phyloP scores from a whole-genome alignment of 1,284 basidiomycete species.

The Boletus mariae region DNA sequence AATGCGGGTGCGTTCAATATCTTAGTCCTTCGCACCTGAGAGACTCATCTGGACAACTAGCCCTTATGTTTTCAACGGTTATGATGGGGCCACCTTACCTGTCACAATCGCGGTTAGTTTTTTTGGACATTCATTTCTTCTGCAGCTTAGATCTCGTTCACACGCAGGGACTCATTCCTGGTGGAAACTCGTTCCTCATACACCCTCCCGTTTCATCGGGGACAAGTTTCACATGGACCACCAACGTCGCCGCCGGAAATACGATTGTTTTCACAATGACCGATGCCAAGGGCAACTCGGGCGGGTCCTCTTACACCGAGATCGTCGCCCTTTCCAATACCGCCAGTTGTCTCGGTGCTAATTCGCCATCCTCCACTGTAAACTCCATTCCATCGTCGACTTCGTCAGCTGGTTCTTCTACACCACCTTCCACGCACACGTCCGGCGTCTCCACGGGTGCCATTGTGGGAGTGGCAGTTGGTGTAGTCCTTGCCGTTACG shows the following conservation, averaged over 20 bases:
- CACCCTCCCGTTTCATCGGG: slow-evolving; percentile 40
- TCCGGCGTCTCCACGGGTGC: slow-evolving; percentile 40
- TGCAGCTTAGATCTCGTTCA: slow-evolving; percentile 1
- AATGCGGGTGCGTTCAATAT: slow-evolving; percentile 54
- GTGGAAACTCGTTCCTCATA: slow-evolving; percentile 48
- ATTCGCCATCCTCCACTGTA: slow-evolving; percentile 50
- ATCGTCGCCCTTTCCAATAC: slow-evolving; percentile 50
- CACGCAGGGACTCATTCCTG: slow-evolving; percentile 60
- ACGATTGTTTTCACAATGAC: slow-evolving; percentile 58
- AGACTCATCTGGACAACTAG: slow-evolving; percentile 35
- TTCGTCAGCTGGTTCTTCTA: slow-evolving; percentile 30
- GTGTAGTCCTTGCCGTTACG: slow-evolving; percentile 50
- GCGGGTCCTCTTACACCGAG: slow-evolving; percentile 54
- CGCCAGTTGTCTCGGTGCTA: slow-evolving; percentile 46
- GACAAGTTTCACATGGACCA: slow-evolving; percentile 52
- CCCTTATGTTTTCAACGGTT: slow-evolving; percentile 49
- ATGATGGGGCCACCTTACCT: slow-evolving; percentile 52
- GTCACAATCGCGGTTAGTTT: slow-evolving; percentile 54
- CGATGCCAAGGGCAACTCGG: slow-evolving; percentile 53
- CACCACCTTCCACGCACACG: slow-evolving; percentile 19
- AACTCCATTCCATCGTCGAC: slow-evolving; percentile 22
- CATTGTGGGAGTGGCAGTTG: slow-evolving; percentile 59
- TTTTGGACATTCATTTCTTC: not conserved
- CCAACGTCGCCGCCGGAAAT: slow-evolving; percentile 57
- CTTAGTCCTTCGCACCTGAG: not conserved